Evolutionary conservation across 345 rosid genomes (phyloP).

Genomic region (Viola odorata): DNA sequence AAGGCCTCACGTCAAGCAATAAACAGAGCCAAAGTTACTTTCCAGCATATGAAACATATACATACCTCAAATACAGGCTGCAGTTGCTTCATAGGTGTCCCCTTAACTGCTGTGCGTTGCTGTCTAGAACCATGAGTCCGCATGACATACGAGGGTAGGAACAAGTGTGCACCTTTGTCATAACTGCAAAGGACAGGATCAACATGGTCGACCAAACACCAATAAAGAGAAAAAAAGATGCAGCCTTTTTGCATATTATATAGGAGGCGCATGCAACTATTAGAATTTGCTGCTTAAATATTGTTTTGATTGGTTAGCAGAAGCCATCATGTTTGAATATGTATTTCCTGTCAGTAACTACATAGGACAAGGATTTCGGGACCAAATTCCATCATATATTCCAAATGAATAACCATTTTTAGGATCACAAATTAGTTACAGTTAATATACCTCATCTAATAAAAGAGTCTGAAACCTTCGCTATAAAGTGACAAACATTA

Average conservation of each 20-base stretch:
- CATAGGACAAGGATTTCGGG: background rate
- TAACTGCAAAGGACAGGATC: constrained; percentile 42
- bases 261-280: background rate
- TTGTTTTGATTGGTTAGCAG: background rate
- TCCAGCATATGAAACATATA: constrained; percentile 9
- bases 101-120: constrained; percentile 72
- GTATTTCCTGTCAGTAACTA: background rate
- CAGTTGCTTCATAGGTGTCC: constrained; percentile 58
- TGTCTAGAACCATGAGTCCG: constrained; percentile 80
- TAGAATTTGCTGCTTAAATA: background rate
- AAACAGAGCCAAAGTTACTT: background rate
- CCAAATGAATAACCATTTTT: background rate
- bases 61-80: constrained; percentile 77
- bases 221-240: background rate
- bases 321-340: background rate
- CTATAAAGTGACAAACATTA: too few species aligned
- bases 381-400: background rate
- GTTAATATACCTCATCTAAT: too few species aligned
- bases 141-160: constrained; percentile 82
- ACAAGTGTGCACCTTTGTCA: constrained; percentile 85
- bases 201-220: constrained; percentile 10
- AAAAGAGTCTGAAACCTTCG: too few species aligned
- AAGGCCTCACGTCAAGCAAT: constrained; percentile 3
- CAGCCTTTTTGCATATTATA: background rate
- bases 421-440: too few species aligned